These are phyloP conservation scores for Inga oerstediana DNA, from an alignment of 306 rosid genomes.

Conservation along the genomic window DNA sequence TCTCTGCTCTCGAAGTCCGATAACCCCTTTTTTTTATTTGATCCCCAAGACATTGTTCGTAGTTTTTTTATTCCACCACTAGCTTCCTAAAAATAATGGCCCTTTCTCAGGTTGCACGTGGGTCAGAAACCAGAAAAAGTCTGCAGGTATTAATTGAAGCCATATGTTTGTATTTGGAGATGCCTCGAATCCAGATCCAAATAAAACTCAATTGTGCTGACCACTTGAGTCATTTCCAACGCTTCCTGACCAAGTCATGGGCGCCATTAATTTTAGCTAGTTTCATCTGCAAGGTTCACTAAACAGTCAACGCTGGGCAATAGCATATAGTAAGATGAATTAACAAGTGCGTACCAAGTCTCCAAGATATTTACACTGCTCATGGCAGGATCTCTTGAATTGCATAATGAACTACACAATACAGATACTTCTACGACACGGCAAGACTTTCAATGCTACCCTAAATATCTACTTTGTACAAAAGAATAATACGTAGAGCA, in stretches of 20 bases:
- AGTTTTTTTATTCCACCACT: no score
- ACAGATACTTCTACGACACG: constrained; percentile 27
- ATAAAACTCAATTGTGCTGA: not conserved
- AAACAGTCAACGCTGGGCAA: not conserved
- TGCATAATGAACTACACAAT: constrained; percentile 21
- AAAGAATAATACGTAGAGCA: constrained; percentile 34
- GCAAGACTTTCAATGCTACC: constrained; percentile 20
- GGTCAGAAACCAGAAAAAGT: not conserved
- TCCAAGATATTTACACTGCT: constrained; percentile 35
- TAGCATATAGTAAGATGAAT: no score
- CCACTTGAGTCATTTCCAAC: not conserved
- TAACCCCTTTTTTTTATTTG: no score
- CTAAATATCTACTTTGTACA: constrained; percentile 61
- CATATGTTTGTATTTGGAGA: not conserved
- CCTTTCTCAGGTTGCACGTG: not conserved
- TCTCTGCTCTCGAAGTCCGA: no score
- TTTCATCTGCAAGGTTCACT: not conserved
- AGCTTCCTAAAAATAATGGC: not conserved
- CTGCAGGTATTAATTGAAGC: not conserved
- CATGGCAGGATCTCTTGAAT: constrained; percentile 25
- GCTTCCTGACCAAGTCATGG: not conserved
- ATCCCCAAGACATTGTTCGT: no score
- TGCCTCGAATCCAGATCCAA: not conserved
- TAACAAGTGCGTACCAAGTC: not conserved
- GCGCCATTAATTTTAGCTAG: no score